Evolutionary conservation across 1,284 basidiomycete species (phyloP).

Genomic region (Fomitopsis palustris): DNA sequence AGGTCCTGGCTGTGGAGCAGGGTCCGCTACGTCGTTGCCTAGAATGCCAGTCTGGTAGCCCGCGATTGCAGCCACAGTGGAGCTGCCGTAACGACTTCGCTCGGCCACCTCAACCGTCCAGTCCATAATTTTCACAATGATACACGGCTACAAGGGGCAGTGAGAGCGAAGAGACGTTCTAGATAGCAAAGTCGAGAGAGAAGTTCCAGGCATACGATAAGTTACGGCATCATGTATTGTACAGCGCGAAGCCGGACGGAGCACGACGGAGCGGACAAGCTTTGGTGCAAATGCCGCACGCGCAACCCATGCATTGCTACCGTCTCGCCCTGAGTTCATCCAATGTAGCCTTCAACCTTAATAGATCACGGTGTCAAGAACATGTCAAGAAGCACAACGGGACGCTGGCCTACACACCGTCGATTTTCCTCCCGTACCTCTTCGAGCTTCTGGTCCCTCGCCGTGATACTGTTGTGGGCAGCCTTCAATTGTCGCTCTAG

Average conservation of each 20-base stretch:
- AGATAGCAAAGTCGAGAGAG: background rate
- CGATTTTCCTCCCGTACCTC: conserved; percentile 32
- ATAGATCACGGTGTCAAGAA: conserved; percentile 3
- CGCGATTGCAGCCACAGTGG: background rate
- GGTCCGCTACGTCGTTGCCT: background rate
- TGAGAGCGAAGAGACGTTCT: background rate
- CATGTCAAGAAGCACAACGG: background rate
- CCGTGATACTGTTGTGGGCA: conserved; percentile 32
- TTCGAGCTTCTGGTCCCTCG: conserved; percentile 36
- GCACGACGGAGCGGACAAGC: background rate
- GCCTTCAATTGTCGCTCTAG: conserved; percentile 38
- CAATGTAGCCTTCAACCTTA: conserved; percentile 16
- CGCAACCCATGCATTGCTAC: background rate
- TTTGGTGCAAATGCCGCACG: background rate
- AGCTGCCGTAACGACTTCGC: background rate
- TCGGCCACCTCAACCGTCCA: background rate
- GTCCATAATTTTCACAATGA: background rate
- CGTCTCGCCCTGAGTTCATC: conserved; percentile 10
- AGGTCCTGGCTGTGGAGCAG: background rate
- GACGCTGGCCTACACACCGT: conserved; percentile 18
- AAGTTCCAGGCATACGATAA: background rate
- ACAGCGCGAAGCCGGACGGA: background rate
- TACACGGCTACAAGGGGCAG: background rate
- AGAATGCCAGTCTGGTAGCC: background rate
- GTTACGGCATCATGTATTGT: conserved; percentile 3